Base-by-base conservation (phyloP, 768 basidiomycete genomes). In the Baorangia bicolor region DNA sequence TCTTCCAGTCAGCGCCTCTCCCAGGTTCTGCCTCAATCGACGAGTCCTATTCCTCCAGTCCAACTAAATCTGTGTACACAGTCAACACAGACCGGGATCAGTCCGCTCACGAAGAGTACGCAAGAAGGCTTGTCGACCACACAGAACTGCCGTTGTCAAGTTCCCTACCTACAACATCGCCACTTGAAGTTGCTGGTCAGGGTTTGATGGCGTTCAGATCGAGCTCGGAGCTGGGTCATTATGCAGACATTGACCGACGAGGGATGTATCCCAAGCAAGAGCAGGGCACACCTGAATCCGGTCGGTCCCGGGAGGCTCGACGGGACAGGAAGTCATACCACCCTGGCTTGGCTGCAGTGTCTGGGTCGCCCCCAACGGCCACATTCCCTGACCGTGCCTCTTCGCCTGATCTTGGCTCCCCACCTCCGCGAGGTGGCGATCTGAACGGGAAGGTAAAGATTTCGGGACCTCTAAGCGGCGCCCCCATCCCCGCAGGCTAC, bases 401-500 rank as follows among this genome's bases (percentile, higher is more conserved):
- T 21, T 76, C 77, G 6, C 75, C 79, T 30, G 85, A 88, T 53
- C 75, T 84, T 43, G 71, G 72, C 4, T 72, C 79, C 30, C 80
- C 80, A 21, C 82, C 81, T 43, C 28, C 53, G 5, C 64, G 82
- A 79, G 59, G 82, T 80, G 61, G 74, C 73, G 86, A 88, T 53
- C 67, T 69, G 27, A 78, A 78, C 45, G 77, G 79, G 27, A 89
- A 87, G 69, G 84, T 86, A 46, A 94, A 94, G 73, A 97, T 98
- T 47, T 95, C 93, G 18, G 91, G 85, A 2, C 95, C 94, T 33
- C 78, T 94, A 68, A 87, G 87, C 55, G 93, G 92, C 9, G 83
- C 84, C 14, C 90, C 88, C 40, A 90, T 96, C 35, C 94, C 94
- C 5, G 81, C 84, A 33, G 93, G 93, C 0, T 92, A 88, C 79